Conservation (phyloP, 1,284 basidiomycete genomes). For the Cronartium quercuum region DNA sequence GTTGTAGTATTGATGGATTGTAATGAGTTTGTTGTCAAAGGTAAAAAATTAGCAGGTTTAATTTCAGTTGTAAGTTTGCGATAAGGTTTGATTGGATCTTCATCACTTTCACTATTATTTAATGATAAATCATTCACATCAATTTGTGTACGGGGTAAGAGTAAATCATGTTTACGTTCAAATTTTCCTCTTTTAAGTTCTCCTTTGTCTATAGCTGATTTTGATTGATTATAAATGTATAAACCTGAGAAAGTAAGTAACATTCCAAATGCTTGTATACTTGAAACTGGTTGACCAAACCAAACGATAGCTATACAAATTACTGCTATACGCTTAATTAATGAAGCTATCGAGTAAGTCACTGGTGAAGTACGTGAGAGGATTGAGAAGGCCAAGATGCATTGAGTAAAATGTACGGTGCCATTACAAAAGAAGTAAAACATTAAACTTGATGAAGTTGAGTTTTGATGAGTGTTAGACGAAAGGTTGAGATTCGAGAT, state of each 20-base stretch:
- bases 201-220: constrained; percentile 82
- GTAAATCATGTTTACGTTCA: constrained; percentile 68
- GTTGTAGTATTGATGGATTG: no score
- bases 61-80: background rate
- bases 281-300: constrained; percentile 84
- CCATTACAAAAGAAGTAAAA: constrained; percentile 86
- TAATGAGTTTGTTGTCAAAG: background rate
- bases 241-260: constrained; percentile 79
- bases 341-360: constrained; percentile 94
- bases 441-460: constrained; percentile 45
- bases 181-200: constrained; percentile 77
- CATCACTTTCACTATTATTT: background rate
- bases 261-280: constrained; percentile 81
- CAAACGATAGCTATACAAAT: constrained; percentile 96
- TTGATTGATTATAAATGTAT: constrained; percentile 93
- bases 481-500: constrained; percentile 52
- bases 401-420: constrained; percentile 91
- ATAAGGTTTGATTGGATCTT: background rate
- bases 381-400: constrained; percentile 93
- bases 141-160: constrained; percentile 59
- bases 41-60: background rate
- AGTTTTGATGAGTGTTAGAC: constrained; percentile 40
- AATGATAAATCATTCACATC: constrained; percentile 38
- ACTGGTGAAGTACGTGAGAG: constrained; percentile 93
- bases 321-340: constrained; percentile 95